Evolutionary conservation across 177 flowering plant genomes (phyloP).

Genomic region (Telopea speciosissima): DNA sequence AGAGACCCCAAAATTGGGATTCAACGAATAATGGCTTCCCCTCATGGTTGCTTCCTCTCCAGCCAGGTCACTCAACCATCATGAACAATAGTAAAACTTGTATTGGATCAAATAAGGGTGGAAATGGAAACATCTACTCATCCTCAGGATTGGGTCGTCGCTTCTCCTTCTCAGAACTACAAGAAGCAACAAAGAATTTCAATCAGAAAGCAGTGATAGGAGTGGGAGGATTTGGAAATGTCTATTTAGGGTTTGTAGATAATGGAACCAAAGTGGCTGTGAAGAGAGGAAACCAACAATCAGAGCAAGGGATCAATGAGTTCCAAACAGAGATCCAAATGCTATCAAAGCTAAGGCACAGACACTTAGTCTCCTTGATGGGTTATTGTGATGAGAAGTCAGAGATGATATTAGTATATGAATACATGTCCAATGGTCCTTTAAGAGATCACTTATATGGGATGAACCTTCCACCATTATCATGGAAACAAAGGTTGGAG

Average conservation of each 20-base stretch:
- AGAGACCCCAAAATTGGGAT: slow-evolving; percentile 81
- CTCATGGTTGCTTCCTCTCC: slow-evolving; percentile 81
- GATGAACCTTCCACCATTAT: slow-evolving; percentile 37
- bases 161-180: slow-evolving; percentile 55
- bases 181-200: slow-evolving; percentile 61
- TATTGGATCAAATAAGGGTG: slow-evolving; percentile 45
- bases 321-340: slow-evolving; percentile 80
- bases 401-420: slow-evolving; percentile 20
- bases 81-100: slow-evolving; percentile 18
- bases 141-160: slow-evolving; percentile 65
- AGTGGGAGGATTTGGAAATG: slow-evolving; percentile 36
- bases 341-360: slow-evolving; percentile 83
- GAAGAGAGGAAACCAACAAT: slow-evolving; percentile 45
- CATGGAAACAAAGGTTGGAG: slow-evolving; percentile 83
- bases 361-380: slow-evolving; percentile 42
- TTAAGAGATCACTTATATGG: slow-evolving; percentile 79
- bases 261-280: slow-evolving; percentile 25
- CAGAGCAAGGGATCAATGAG: slow-evolving; percentile 80
- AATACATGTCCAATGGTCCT: slow-evolving; percentile 84
- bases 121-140: slow-evolving; percentile 27
- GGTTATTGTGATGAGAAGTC: slow-evolving; percentile 64
- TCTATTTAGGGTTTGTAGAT: slow-evolving; percentile 17
- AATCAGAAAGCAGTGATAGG: slow-evolving; percentile 52
- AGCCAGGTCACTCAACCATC: slow-evolving; percentile 58
- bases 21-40: slow-evolving; percentile 71